Evolutionary conservation across 2,329 filamentous ascomycete genomes (phyloP).

Genomic region (Colletotrichum sp.): DNA sequence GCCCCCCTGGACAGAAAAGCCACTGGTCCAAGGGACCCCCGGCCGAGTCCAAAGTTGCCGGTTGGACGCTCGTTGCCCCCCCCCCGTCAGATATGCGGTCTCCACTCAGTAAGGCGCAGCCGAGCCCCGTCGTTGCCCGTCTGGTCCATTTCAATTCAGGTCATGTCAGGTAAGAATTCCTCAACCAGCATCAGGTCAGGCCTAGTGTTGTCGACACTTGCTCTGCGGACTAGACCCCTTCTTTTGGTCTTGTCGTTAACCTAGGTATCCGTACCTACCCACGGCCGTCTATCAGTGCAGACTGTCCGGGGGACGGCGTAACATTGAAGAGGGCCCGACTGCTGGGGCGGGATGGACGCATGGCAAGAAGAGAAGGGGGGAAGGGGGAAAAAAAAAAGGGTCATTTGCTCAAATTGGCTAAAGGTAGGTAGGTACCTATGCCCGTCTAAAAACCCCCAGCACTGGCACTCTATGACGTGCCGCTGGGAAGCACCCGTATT

Average conservation of each 20-base stretch:
- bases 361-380: not conserved
- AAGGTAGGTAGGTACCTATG: not conserved
- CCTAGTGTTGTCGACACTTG: not conserved
- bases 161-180: not conserved
- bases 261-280: not conserved
- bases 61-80: not conserved
- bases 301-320: not conserved
- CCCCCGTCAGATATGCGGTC: not conserved
- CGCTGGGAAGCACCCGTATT: not conserved
- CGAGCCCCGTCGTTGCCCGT: slow-evolving; percentile 2
- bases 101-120: slow-evolving; percentile 18
- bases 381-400: not conserved
- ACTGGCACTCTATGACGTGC: slow-evolving; percentile 15
- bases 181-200: not conserved
- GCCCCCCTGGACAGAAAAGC: not conserved
- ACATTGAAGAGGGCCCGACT: not conserved
- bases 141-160: slow-evolving; percentile 5
- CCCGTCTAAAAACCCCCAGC: slow-evolving; percentile 10
- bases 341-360: not conserved
- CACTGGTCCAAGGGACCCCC: not conserved
- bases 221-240: not conserved
- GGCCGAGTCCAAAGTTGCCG: not conserved
- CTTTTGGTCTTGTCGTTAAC: not conserved
- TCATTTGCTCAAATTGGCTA: not conserved
- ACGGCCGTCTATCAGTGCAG: not conserved